Conservation (phyloP, 108 stramenopile species). For the Epipyxis sp. region DNA sequence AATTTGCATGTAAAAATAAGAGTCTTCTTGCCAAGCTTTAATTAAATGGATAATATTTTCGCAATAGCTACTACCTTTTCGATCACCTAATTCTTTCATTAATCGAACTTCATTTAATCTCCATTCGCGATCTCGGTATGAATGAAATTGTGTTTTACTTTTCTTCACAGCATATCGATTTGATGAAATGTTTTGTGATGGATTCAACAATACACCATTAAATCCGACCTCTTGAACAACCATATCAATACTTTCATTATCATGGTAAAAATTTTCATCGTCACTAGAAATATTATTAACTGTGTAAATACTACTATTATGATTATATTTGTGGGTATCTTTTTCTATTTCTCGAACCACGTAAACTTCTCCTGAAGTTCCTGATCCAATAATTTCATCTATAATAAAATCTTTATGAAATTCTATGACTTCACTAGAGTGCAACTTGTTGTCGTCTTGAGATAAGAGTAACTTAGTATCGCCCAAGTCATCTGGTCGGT, state of each 20-base stretch:
- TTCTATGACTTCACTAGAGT: neutral
- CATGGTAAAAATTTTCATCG: neutral
- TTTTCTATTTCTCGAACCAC: neutral
- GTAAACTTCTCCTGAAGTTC: neutral
- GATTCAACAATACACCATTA: no score
- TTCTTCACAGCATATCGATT: slow-evolving; percentile 28
- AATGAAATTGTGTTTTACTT: neutral
- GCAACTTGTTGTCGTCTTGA: neutral
- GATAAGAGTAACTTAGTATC: neutral
- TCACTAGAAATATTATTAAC: neutral
- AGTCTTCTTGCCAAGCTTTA: neutral
- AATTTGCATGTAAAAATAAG: neutral
- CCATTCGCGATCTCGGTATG: neutral
- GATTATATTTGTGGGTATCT: no score
- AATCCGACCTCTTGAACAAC: no score
- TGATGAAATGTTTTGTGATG: neutral
- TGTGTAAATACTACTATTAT: neutral
- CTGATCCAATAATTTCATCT: neutral
- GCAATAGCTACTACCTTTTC: neutral
- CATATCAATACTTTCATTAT: no score
- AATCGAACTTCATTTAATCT: slow-evolving; percentile 10
- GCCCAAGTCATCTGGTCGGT: neutral
- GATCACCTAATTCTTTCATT: slow-evolving; percentile 12
- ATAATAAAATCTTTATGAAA: neutral
- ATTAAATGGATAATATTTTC: neutral